Evolutionary conservation across 1,284 basidiomycete genomes (phyloP), one percentile per base, ranked within the genome.

Genomic region (Heterobasidion irregulare): DNA sequence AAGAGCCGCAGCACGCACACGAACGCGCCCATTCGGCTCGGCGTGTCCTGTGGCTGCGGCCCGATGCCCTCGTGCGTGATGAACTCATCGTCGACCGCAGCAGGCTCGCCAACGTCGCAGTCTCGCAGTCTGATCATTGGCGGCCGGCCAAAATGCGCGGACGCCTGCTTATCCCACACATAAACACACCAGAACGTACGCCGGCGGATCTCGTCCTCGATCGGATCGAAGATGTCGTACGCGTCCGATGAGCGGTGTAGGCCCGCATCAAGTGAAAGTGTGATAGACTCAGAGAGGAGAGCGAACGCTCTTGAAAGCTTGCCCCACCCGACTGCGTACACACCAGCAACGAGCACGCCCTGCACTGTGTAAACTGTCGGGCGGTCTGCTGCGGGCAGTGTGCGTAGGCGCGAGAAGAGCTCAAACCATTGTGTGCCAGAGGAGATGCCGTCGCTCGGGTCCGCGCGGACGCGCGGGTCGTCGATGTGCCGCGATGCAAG

Each of bases 181-280:
- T 94, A 95, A 26, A 94, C 90, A 58, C 89, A 91, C 92, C 92
- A 95, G 70, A 94, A 95, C 0, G 92, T 94, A 59, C 92, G 83
- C 69, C 93, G 93, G 55, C 92, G 80, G 16, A 92, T 83, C 68
- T 94, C 90, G 61, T 89, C 86, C 67, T 94, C 92, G 59, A 94
- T 85, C 5, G 86, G 79, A 68, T 91, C 85, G 67, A 94, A 94
- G 57, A 91, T 77, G 66, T 93, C 92, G 64, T 94, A 94, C n/a
- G 82, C 84, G 63, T 93, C 92, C 1, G 89, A 84, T 35, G 83
- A 88, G 53, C 92, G 85, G 67, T 95, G 92, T 16, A 94, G 73
- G 2, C 92, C 92, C 6, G 88, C 88, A 64, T 95, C 92, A 60
- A 94, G 78, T 32, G 80, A 91, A 61, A 93, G 79, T 0, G 91